Base-by-base conservation (phyloP, 306 rosid genomes). In the Heteromeles arbutifolia region DNA sequence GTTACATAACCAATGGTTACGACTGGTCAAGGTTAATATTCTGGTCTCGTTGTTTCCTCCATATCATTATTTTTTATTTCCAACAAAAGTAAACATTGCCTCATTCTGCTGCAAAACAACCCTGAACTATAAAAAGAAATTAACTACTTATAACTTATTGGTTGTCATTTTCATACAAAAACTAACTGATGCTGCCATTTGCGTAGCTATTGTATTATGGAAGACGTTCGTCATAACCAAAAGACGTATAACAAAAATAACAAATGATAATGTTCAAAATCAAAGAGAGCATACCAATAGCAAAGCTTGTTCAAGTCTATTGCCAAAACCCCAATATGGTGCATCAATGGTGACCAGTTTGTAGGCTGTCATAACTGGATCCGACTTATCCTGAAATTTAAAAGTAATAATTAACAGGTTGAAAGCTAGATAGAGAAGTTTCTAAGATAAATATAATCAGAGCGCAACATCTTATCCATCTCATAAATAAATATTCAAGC, bases 321-420 rank as follows among this genome's bases (percentile, higher is more conserved):
- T 62, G 58, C 88, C 88, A 57, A 85, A 85, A 39, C 88, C 88
- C 88, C 88, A 85, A 68, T 85, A 85, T 25, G 88, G 88, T 43
- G 84, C 88, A 76, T 85, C 88, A 21, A 85, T 32, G 22, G 86
- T 85, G 66, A 85, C 85, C 85, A 85, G 74, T 57, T 85, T 85
- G 77, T 85, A 85, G 48, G 88, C 88, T 7, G 88, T 85, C 88
- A 85, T 82, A 73, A 79, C 82, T 61, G 88, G 88, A 79, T 76
- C 21, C 8, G 75, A 72, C 21, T 28, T 70, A 26, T 82, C 62
- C 88, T 85, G 85, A 15, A 67, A 65, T 69, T 28, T 11, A 25
- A 1, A 14, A 17, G 26, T 9, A 70, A 53, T 43, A 32, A 7
- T 45, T 26, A 45, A 48, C 41, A 81, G 65, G 34, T 19, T 74